Percentiles rank a stretch among this genome's conserved stretches.
Evolutionary conservation across 2,329 filamentous ascomycete genomes (phyloP).

Genomic region (Grosmannia clavigera): DNA sequence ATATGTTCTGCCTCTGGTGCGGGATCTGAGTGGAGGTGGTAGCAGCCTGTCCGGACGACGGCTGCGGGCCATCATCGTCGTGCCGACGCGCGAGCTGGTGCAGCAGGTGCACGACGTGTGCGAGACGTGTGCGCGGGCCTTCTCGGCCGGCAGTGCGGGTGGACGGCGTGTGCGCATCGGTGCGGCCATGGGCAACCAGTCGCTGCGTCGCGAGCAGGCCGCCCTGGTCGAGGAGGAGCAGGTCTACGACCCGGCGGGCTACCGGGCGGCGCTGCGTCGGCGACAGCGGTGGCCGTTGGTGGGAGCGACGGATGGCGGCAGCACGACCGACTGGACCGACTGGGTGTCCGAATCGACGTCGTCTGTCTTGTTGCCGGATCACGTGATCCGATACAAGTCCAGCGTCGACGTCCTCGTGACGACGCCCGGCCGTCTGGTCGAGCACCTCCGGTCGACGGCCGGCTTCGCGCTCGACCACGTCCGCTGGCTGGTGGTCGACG

Average conservation of each 20-base stretch:
- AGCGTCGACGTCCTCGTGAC: conserved; percentile 82
- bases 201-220: conserved; percentile 52
- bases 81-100: conserved; percentile 85
- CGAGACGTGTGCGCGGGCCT: conserved; percentile 57
- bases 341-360: conserved; percentile 7
- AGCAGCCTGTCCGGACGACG: conserved; percentile 25
- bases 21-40: conserved; percentile 45
- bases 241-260: conserved; percentile 52
- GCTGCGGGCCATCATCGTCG: conserved; percentile 68
- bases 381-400: conserved; percentile 54
- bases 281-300: conserved; percentile 25
- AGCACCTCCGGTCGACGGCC: conserved; percentile 73
- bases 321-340: too few relatives aligned
- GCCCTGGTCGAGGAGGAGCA: conserved; percentile 32
- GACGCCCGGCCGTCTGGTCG: conserved; percentile 82
- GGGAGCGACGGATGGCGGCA: background rate
- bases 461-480: conserved; percentile 70
- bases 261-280: conserved; percentile 23
- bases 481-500: conserved; percentile 83
- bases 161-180: conserved; percentile 65
- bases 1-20: conserved; percentile 76
- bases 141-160: conserved; percentile 28
- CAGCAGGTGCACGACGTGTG: conserved; percentile 71
- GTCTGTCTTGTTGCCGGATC: conserved; percentile 26
- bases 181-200: conserved; percentile 70